Percentiles rank a stretch among this genome's conserved stretches.
These are phyloP conservation scores for Isatis tinctoria DNA, from an alignment of 345 rosid genomes.

Conservation along the genomic window DNA sequence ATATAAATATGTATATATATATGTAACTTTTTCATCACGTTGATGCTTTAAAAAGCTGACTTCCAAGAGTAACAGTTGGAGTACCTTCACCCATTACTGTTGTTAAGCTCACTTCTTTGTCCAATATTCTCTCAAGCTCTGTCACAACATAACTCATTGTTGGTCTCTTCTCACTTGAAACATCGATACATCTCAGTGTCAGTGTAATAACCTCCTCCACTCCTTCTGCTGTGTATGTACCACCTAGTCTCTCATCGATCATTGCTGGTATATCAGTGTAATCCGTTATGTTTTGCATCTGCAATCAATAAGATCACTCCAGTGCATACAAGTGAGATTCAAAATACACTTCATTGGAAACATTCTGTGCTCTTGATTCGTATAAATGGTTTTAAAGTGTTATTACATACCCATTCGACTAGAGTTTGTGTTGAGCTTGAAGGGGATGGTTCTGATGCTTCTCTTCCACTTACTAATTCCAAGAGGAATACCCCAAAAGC, in stretches of 20 bases:
- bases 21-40: conserved; percentile 33
- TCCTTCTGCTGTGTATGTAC: conserved; percentile 72
- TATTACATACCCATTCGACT: conserved; percentile 71
- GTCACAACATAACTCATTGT: conserved; percentile 60
- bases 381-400: not conserved
- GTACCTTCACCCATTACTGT: conserved; percentile 85
- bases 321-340: conserved; percentile 13
- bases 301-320: conserved; percentile 6
- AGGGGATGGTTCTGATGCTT: conserved; percentile 56
- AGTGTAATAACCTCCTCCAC: conserved; percentile 69
- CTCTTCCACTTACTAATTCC: conserved; percentile 73
- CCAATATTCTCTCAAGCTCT: conserved; percentile 73
- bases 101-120: conserved; percentile 78
- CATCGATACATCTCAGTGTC: conserved; percentile 52
- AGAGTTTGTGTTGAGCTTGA: conserved; percentile 55
- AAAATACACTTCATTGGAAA: not conserved
- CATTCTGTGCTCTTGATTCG: not conserved
- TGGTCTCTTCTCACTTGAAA: conserved; percentile 81
- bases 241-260: conserved; percentile 65
- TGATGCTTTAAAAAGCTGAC: conserved; percentile 68
- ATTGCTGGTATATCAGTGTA: conserved; percentile 44
- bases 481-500: conserved; percentile 92
- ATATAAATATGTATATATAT: conserved; percentile 8
- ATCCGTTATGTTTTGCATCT: conserved; percentile 63
- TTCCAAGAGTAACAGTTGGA: conserved; percentile 77